Base-by-base conservation (phyloP, 1,139 yeast genomes). In the Nakaseomyces kungkrabaensis region DNA sequence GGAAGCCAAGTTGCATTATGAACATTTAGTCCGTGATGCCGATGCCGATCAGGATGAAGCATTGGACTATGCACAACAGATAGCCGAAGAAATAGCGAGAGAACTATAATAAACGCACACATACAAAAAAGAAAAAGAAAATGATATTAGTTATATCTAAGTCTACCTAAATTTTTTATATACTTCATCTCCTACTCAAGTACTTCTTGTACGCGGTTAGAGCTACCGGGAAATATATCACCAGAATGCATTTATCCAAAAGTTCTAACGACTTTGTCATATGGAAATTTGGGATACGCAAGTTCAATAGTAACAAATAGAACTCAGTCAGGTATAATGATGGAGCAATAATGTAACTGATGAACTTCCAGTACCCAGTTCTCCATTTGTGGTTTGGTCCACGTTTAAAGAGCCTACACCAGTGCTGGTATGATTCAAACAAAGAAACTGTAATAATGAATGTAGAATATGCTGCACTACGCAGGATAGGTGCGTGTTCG, bases 271-370 rank as follows among this genome's bases (percentile, higher is more conserved):
- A 37, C 7, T 58, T 56, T 3, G 58, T 53, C 3, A 63, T 50
- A 47, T 60, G 62, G 32, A 71, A 75, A 5, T 68, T 66, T 5
- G 72, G 74, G 53, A 72, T 72, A 37, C 71, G 74, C 48, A 79
- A 67, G 50, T 79, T 72, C 51, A 81, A 67, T 54, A 81, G 74
- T 7, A 77, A 58, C 51, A 79, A 63, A n/a, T 72, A 65, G 68
- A 79, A 73, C 61, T 82, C 87, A 42, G 81, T 70, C 1, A 69
- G 54, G 25, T 74, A 61, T 2, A 75, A 62, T 4, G 74, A 27
- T 0, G 85, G 85, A 56, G 73, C 71, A 11, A 75, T 64, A 10
- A 45, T 9, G 17, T 36, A 22, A n/a, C 37, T 43, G 4, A 78
- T 25, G 52, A 69, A 72, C 54, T 69, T 72, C 59, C 76, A 72